phyloP scores from a whole-genome alignment of 371 early-diverging fungal genomes.

The Apophysomyces sp. region DNA sequence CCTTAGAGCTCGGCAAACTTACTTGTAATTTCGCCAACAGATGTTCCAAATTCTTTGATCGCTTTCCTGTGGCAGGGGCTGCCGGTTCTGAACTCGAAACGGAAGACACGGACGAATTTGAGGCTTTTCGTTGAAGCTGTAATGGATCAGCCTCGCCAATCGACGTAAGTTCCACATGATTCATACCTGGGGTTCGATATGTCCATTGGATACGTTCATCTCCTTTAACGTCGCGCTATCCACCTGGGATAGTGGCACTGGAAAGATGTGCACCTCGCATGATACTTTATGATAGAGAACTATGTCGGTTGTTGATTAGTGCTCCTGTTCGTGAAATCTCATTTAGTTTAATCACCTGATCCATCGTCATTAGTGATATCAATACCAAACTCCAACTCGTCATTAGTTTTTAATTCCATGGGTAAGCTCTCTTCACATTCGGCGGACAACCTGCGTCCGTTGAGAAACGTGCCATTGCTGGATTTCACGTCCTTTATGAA shows the following conservation, averaged over 20 bases:
- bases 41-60: slow-evolving; percentile 25
- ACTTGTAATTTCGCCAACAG: slow-evolving; percentile 35
- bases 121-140: slow-evolving; percentile 12
- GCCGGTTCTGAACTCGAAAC: slow-evolving; percentile 6
- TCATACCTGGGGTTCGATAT: slow-evolving; percentile 1
- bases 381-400: slow-evolving; percentile 84
- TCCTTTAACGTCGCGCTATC: slow-evolving; percentile 31
- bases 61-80: slow-evolving; percentile 4
- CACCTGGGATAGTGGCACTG: slow-evolving; percentile 38
- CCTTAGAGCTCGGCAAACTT: slow-evolving; percentile 4
- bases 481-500: slow-evolving; percentile 79
- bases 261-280: slow-evolving; percentile 53
- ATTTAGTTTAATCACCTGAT: slow-evolving; percentile 22
- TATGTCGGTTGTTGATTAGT: slow-evolving; percentile 6
- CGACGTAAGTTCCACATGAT: background rate
- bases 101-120: slow-evolving; percentile 14
- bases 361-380: slow-evolving; percentile 76
- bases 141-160: background rate
- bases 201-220: slow-evolving; percentile 10
- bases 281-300: slow-evolving; percentile 74
- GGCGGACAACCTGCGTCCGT: slow-evolving; percentile 69
- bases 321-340: background rate
- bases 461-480: slow-evolving; percentile 88
- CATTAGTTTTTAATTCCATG: slow-evolving; percentile 60
- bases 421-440: slow-evolving; percentile 70